Percentiles rank a stretch among this genome's conserved stretches.
These are phyloP conservation scores for Xylariaceae sp. DNA, from an alignment of 2,329 filamentous ascomycete species.

Conservation along the genomic window DNA sequence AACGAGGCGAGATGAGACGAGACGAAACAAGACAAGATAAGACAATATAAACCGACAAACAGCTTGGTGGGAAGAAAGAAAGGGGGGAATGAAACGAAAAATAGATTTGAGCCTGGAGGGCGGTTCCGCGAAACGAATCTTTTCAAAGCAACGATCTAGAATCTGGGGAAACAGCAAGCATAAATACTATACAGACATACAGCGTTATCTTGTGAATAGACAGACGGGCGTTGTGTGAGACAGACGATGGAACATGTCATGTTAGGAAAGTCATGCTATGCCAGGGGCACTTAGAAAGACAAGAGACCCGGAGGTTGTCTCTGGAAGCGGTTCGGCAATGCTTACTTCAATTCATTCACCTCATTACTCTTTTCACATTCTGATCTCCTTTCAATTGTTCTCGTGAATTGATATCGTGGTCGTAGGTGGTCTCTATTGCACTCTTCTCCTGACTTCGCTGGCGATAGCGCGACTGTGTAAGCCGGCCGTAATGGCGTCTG, in stretches of 20 bases:
- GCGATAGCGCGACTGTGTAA: no score
- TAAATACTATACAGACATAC: constrained; percentile 18
- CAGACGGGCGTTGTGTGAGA: background rate
- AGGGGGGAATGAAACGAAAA: background rate
- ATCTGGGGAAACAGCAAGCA: constrained; percentile 8
- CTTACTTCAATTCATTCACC: background rate
- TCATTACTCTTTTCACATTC: no score
- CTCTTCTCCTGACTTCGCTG: no score
- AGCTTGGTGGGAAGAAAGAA: background rate
- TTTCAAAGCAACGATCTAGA: background rate
- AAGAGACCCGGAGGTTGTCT: background rate
- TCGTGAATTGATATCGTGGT: no score
- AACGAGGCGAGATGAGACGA: background rate
- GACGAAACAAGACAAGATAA: background rate
- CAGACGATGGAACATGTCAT: background rate
- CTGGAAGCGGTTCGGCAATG: background rate
- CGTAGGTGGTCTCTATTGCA: no score
- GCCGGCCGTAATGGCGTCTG: no score
- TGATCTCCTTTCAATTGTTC: no score
- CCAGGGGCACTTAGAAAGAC: no score
- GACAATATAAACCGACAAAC: background rate
- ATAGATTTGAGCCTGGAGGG: constrained; percentile 1
- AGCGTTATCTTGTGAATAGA: constrained; percentile 1
- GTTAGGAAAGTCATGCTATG: no score
- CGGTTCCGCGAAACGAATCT: constrained; percentile 1